Base-by-base conservation (phyloP, 495 filamentous ascomycete species). In the Elasticomyces elasticus region DNA sequence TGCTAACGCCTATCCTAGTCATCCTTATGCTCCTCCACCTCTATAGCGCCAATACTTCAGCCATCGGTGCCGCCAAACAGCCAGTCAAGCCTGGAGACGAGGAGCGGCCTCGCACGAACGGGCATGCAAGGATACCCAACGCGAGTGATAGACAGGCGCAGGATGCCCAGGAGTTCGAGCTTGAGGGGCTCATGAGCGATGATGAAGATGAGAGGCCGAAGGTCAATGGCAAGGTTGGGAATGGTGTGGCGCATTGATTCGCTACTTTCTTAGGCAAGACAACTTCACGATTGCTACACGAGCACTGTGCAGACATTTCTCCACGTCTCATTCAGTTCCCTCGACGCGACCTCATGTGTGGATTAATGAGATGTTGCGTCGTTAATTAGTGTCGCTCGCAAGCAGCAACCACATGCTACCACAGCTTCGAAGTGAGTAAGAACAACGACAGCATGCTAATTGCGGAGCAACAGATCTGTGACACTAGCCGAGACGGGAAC, bases 21-120 rank as follows among this genome's bases (percentile, higher is more conserved):
- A 81, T 83, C 65, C 83, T 87, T 62, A 81, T 91, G 69, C 84
- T 95, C 40, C 74, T 94, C 45, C 76, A 87, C 61, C 73, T 95
- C 30, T 94, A 94, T 70, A 84, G 87, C 49, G 75, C 83, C 45
- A 67, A 79, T 56, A 69, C 74, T 11, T 79, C 72, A 9, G 17
- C 2, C 30, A 27, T 2, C 73, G 59, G 41, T 28, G 43, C 51
- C 58, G 27, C 13, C 40, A 28, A 54, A 20, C 48, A 54, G 27
- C 28, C 49, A 1, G 61, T 62, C 15, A 48, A 50, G 41, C 43
- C 22, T 5, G 54, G 55, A 24, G 41, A 51, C 28, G 66, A 65
- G 42, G 31, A 52, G 23, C 41, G 62, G 4, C 62, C 57, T 5
- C 41, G 47, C 15, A 35, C 56, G 52, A 88, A 86, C 65, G 85